phyloP scores from a whole-genome alignment of 2,329 filamentous ascomycete genomes.

The Plectosphaerella plurivora region DNA sequence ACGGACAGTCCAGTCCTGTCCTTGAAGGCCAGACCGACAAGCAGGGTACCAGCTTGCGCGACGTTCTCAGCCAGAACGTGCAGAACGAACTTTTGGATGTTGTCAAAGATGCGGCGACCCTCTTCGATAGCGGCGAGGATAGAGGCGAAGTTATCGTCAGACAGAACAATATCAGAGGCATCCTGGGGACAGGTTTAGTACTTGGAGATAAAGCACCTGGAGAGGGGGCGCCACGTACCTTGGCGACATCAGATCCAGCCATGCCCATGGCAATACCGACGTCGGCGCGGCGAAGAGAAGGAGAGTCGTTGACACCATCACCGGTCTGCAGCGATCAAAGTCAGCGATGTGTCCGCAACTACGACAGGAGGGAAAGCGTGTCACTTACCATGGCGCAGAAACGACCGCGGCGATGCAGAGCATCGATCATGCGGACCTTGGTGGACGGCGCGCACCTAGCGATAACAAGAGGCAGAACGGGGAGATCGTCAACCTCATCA shows the following conservation, averaged over 20 bases:
- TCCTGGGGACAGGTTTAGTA: too few species aligned
- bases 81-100: conserved; percentile 61
- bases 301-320: conserved; percentile 63
- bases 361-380: not conserved
- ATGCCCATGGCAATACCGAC: conserved; percentile 66
- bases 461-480: conserved; percentile 57
- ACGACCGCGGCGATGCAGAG: conserved; percentile 55
- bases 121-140: conserved; percentile 62
- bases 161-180: conserved; percentile 57
- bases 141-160: conserved; percentile 62
- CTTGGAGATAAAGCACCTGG: too few species aligned
- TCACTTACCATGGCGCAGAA: conserved; percentile 48
- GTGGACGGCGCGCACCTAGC: conserved; percentile 61
- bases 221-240: too few species aligned
- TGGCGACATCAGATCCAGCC: conserved; percentile 60
- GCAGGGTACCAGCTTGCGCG: conserved; percentile 56
- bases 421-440: conserved; percentile 61
- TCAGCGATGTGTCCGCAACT: not conserved
- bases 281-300: conserved; percentile 58
- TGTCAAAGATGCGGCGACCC: conserved; percentile 61
- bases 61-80: conserved; percentile 59
- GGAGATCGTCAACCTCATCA: conserved; percentile 53
- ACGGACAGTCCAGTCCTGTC: conserved; percentile 54
- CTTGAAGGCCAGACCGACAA: conserved; percentile 63
- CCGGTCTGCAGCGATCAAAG: conserved; percentile 38